These are phyloP conservation scores for Macrophomina phaseolina DNA, from an alignment of 2,329 filamentous ascomycete species.

Conservation along the genomic window DNA sequence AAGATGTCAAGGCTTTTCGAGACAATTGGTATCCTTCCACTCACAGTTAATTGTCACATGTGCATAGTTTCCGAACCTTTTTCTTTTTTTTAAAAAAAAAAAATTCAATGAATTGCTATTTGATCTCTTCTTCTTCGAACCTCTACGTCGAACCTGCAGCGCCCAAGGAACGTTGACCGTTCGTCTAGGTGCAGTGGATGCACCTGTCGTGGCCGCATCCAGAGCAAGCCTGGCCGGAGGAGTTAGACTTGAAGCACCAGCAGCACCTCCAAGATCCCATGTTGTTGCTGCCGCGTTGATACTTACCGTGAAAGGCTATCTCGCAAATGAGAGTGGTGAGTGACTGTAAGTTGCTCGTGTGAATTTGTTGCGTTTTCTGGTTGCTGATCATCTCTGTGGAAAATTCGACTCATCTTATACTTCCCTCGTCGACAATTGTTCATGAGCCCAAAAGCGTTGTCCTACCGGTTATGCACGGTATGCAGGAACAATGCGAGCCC, in stretches of 20 bases:
- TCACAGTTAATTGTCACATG: neutral
- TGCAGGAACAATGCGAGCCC: too few species aligned
- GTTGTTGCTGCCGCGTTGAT: neutral
- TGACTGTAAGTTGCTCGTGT: neutral
- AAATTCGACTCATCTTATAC: too few species aligned
- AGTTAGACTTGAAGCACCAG: conserved; percentile 5
- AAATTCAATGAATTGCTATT: neutral
- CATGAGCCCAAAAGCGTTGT: too few species aligned
- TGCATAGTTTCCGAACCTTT: neutral
- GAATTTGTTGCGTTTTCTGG: neutral
- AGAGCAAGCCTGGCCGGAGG: neutral
- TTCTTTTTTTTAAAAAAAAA: neutral
- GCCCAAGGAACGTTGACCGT: neutral
- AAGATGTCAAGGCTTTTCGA: neutral
- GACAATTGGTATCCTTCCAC: neutral
- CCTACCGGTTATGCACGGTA: too few species aligned
- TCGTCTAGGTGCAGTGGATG: neutral
- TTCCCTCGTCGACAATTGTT: too few species aligned
- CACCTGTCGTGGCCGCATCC: neutral
- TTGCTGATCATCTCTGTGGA: neutral
- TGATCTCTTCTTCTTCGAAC: neutral
- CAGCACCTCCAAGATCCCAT: conserved; percentile 3
- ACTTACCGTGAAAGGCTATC: neutral
- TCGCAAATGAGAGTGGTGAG: neutral
- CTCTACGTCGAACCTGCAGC: neutral